Percentiles rank a stretch among this genome's conserved stretches.
Evolutionary conservation across 768 basidiomycete genomes (phyloP).

Genomic region (Thelephora ganbajun): DNA sequence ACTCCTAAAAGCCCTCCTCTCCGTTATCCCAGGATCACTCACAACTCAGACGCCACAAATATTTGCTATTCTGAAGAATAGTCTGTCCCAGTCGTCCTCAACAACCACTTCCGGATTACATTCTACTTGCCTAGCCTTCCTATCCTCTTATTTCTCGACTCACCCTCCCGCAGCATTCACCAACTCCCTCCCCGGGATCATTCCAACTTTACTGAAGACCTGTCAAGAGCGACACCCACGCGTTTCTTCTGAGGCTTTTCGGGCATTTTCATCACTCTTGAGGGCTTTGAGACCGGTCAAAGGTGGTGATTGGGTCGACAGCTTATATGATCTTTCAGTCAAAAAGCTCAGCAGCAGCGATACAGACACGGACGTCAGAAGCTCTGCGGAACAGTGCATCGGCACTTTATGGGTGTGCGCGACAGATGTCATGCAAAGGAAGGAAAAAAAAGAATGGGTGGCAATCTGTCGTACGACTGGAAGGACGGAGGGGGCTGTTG

Average conservation of each 20-base stretch:
- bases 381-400: constrained; percentile 67
- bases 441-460: constrained; percentile 70
- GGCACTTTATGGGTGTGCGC: constrained; percentile 85
- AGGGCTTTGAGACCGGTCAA: constrained; percentile 61
- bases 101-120: constrained; percentile 76
- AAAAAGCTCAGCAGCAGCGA: constrained; percentile 60
- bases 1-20: constrained; percentile 60
- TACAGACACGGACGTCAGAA: constrained; percentile 84
- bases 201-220: constrained; percentile 61
- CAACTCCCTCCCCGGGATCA: constrained; percentile 48
- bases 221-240: constrained; percentile 78
- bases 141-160: constrained; percentile 68
- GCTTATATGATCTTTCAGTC: constrained; percentile 64
- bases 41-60: constrained; percentile 54
- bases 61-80: constrained; percentile 44
- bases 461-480: constrained; percentile 58
- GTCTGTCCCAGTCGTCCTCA: constrained; percentile 53
- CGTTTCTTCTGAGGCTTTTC: constrained; percentile 79
- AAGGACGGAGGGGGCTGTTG: constrained; percentile 63
- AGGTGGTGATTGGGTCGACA: constrained; percentile 49
- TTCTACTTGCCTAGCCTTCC: constrained; percentile 74
- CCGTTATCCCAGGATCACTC: constrained; percentile 74
- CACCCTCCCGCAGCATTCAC: constrained; percentile 49
- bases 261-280: constrained; percentile 72
- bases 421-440: constrained; percentile 50